Percentiles rank a stretch among this genome's conserved stretches.
Evolutionary conservation across 371 early-diverging fungal genomes (phyloP).

Genomic region (Mortierella sp.): DNA sequence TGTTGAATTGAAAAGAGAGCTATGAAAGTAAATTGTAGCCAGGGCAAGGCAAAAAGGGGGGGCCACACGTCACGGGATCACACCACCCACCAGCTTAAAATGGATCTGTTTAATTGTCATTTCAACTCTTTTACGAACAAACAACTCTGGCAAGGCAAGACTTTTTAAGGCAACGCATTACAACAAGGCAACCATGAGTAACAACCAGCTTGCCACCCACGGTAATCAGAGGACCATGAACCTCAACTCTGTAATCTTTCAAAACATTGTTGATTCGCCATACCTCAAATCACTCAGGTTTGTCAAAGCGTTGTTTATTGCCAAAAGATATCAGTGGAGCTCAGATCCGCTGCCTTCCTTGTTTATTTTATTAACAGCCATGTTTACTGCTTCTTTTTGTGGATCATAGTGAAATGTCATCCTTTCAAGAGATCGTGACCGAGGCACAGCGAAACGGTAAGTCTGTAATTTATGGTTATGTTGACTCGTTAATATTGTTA

Average conservation of each 20-base stretch:
- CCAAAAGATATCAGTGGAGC: too few species aligned
- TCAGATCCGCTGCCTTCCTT: too few species aligned
- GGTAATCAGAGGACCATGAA: constrained; percentile 90
- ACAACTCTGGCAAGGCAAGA: too few species aligned
- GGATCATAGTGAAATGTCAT: constrained; percentile 73
- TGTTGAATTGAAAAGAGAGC: neutral
- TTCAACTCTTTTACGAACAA: too few species aligned
- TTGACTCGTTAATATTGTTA: neutral
- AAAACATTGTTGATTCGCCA: constrained; percentile 78
- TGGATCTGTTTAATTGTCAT: neutral
- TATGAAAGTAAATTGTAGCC: neutral
- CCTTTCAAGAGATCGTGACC: constrained; percentile 87
- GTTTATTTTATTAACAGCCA: neutral
- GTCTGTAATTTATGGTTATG: constrained; percentile 1
- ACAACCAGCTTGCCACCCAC: constrained; percentile 77
- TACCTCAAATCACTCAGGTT: constrained; percentile 81
- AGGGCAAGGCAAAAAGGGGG: neutral
- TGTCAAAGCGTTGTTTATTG: neutral
- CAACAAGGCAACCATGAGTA: constrained; percentile 29
- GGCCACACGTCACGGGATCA: constrained; percentile 11
- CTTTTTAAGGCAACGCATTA: neutral
- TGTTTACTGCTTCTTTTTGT: neutral
- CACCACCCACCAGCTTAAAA: neutral
- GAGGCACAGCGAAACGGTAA: constrained; percentile 81
- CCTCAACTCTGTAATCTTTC: constrained; percentile 80